Evolutionary conservation across 441 rosid species (phyloP).

Genomic region (Euphorbia schlechtendalii): DNA sequence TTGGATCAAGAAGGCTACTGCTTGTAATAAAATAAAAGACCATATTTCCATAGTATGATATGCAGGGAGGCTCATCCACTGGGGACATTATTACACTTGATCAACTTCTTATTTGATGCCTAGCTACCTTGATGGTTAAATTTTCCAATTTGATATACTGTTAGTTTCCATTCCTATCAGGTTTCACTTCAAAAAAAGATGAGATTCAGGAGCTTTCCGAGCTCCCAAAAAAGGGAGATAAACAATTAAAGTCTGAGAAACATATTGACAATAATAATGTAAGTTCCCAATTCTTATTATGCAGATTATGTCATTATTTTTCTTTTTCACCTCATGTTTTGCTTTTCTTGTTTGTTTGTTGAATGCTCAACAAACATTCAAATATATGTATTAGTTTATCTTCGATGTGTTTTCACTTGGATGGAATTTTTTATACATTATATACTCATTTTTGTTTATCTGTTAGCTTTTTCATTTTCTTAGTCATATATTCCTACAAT

Average conservation of each 20-base stretch:
- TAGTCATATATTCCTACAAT: neutral
- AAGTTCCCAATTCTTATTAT: conserved; percentile 21
- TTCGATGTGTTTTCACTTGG: neutral
- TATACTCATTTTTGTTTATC: neutral
- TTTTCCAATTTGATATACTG: conserved; percentile 16
- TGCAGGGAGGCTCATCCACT: neutral
- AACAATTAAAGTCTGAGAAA: conserved; percentile 37
- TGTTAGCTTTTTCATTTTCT: neutral
- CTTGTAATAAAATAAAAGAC: neutral
- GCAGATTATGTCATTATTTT: neutral
- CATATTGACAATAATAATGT: conserved; percentile 33
- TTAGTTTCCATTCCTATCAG: conserved; percentile 10
- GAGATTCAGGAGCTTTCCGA: conserved; percentile 22
- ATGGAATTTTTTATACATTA: neutral
- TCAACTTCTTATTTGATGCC: conserved; percentile 3
- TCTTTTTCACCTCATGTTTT: neutral
- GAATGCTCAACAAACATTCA: neutral
- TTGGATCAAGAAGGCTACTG: neutral
- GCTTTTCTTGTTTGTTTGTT: neutral
- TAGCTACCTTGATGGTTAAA: neutral
- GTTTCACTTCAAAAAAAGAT: conserved; percentile 27
- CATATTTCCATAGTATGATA: neutral
- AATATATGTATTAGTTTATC: neutral
- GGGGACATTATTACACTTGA: neutral
- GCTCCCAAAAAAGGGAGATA: conserved; percentile 26